These are phyloP conservation scores for Phialocephala sp. DNA, from an alignment of 2,329 filamentous ascomycete genomes.

Conservation along the genomic window DNA sequence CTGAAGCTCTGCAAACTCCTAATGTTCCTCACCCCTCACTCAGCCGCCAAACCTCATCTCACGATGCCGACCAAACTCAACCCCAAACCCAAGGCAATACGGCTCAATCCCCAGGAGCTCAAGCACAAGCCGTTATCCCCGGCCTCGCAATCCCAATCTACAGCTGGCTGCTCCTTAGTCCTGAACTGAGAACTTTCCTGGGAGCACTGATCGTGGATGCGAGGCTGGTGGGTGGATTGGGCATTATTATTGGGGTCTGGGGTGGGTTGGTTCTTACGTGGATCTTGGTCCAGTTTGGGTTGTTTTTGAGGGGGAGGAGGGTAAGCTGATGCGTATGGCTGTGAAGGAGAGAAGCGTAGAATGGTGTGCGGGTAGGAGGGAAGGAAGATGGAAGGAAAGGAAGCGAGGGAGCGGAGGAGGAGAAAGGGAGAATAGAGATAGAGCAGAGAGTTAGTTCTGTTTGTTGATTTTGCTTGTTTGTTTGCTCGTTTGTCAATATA, in stretches of 20 bases:
- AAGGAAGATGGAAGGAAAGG: not conserved
- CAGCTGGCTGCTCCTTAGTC: slow-evolving; percentile 35
- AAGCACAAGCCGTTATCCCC: slow-evolving; percentile 6
- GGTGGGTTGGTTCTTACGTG: slow-evolving; percentile 38
- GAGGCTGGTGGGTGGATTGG: slow-evolving; percentile 33
- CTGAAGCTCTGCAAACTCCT: slow-evolving; percentile 43
- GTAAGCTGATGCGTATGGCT: too few relatives aligned
- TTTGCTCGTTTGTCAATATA: not conserved
- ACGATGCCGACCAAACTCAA: not conserved
- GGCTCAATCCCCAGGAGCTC: too few relatives aligned
- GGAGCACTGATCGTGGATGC: slow-evolving; percentile 30
- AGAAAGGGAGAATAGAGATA: not conserved
- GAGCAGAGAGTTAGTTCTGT: not conserved
- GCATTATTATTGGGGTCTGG: slow-evolving; percentile 40
- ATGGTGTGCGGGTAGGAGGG: too few relatives aligned
- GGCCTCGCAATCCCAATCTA: slow-evolving; percentile 32
- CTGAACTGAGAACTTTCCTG: slow-evolving; percentile 29
- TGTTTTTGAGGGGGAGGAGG: slow-evolving; percentile 24
- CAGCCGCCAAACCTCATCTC: not conserved
- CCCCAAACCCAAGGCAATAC: not conserved
- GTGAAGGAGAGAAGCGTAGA: too few relatives aligned
- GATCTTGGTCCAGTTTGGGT: slow-evolving; percentile 33
- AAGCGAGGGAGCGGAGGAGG: too few relatives aligned
- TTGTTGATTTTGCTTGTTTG: not conserved
- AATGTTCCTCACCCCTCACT: not conserved